Conservation (phyloP, 1,284 basidiomycete genomes). For the Ustanciosporium gigantosporum region DNA sequence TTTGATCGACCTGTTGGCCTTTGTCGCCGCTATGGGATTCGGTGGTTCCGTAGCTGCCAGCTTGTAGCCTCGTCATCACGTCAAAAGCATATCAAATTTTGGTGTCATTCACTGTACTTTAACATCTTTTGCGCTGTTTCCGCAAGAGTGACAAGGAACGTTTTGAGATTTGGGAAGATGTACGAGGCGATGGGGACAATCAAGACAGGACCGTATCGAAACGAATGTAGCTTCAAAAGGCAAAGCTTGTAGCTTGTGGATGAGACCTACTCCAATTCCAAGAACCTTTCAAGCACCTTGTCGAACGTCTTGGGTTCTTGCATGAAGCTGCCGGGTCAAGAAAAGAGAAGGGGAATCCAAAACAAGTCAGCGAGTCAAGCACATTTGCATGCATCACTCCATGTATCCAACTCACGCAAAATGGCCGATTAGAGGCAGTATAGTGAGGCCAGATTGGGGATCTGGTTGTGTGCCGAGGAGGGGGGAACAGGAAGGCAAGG, state of each 20-base stretch:
- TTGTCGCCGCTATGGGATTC: constrained; percentile 28
- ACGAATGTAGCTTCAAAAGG: neutral
- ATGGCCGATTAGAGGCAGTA: neutral
- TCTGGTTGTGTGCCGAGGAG: neutral
- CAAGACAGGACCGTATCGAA: too few relatives aligned
- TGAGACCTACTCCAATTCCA: too few relatives aligned
- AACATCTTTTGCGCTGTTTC: too few relatives aligned
- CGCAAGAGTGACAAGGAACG: too few relatives aligned
- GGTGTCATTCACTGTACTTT: too few relatives aligned
- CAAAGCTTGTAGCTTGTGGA: neutral
- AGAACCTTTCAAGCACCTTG: neutral
- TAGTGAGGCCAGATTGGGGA: constrained; percentile 1
- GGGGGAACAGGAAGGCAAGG: neutral
- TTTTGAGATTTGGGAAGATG: too few relatives aligned
- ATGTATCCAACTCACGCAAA: constrained; percentile 3
- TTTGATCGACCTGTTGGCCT: constrained; percentile 4
- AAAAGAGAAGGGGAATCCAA: too few relatives aligned
- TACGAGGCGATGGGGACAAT: too few relatives aligned
- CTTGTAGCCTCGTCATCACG: constrained; percentile 7
- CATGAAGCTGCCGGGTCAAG: constrained; percentile 2
- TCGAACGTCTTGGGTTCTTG: constrained; percentile 1
- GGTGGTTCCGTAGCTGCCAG: constrained; percentile 22
- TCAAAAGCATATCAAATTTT: too few relatives aligned
- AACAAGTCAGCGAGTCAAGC: too few relatives aligned
- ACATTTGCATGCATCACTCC: too few relatives aligned